Base-by-base conservation (phyloP, 768 basidiomycete species). In the Pulveroboletus sp. region DNA sequence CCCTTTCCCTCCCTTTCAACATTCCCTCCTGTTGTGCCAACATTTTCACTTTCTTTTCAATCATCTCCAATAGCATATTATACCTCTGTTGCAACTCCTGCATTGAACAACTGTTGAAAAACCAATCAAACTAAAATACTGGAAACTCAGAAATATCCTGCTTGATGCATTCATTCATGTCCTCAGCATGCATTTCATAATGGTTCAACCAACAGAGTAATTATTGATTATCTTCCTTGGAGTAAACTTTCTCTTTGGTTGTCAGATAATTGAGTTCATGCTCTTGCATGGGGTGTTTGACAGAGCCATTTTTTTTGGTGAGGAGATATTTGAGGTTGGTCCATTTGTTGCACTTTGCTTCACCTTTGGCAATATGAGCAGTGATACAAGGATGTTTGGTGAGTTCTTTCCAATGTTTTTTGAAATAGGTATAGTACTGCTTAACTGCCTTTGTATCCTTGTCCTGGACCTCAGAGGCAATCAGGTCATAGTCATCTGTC, bases 81-180 rank as follows among this genome's bases (percentile, higher is more conserved):
- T 93, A 96, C 47, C 95, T 73, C 56, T 95, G 74, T 61, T 86
- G 83, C 49, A 98, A 71, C 70, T 98, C 95, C 60, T 90, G 84
- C 3, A 90, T 84, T 11, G 88, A 90, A 47, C 95, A 73, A 56
- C 90, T 92, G 75, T 95, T 94, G 77, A 93, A 87, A 74, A 96
- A 97, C 94, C 93, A 97, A 63, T 97, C 93, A 60, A 98, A 98
- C 18, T 93, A 76, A 73, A 97, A 99, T 11, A 94, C 88, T 2
- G 95, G 94, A 70, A 93, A 97, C 70, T 98, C 94, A 13, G 83
- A 86, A 56, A 98, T 93, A 68, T 98, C 95, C 68, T 85, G 83
- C 80, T 95, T 96, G 71, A 98, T 96, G 46, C 85, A 73, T 62
- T 99, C 95, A 62, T 93, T 96, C 27, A 92, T 86, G 59, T 96